Evolutionary conservation across 345 rosid species (phyloP).

Genomic region (Gossypium sturtianum): DNA sequence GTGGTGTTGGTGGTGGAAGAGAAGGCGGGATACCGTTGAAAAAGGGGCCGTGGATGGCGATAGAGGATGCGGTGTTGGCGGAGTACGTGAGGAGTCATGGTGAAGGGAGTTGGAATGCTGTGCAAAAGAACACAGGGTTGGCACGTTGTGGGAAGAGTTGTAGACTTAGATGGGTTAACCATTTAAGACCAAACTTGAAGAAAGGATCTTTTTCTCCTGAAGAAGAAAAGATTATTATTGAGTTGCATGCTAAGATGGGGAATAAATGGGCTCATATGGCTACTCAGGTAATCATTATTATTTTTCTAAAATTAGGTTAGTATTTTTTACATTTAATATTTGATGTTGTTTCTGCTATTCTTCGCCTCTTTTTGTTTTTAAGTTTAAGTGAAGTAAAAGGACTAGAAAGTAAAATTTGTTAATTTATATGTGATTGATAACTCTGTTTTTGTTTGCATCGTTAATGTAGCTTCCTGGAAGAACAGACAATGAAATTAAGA

Average conservation of each 20-base stretch:
- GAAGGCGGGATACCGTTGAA: conserved; percentile 24
- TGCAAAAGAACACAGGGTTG: conserved; percentile 49
- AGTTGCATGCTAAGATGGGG: conserved; percentile 47
- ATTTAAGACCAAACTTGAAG: conserved; percentile 44
- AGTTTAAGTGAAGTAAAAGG: no score
- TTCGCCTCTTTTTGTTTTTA: no score
- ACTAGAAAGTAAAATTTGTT: no score
- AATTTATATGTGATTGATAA: no score
- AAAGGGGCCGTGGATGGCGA: conserved; percentile 61
- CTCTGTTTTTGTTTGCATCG: no score
- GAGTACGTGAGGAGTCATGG: conserved; percentile 46
- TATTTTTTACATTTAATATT: no score
- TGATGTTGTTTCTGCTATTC: no score
- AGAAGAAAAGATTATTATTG: conserved; percentile 47
- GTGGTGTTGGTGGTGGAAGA: background rate
- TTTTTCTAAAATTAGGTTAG: background rate
- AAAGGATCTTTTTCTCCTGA: conserved; percentile 46
- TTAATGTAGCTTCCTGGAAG: conserved; percentile 18
- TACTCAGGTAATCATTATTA: conserved; percentile 28
- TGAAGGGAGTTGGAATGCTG: conserved; percentile 60
- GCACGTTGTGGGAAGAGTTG: conserved; percentile 60
- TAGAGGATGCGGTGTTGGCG: conserved; percentile 39
- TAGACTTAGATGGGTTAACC: conserved; percentile 57
- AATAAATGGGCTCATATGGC: conserved; percentile 72
- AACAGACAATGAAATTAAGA: conserved; percentile 74